Evolutionary conservation across 164 flowering plant genomes (phyloP).

Genomic region (Echeveria elegans): DNA sequence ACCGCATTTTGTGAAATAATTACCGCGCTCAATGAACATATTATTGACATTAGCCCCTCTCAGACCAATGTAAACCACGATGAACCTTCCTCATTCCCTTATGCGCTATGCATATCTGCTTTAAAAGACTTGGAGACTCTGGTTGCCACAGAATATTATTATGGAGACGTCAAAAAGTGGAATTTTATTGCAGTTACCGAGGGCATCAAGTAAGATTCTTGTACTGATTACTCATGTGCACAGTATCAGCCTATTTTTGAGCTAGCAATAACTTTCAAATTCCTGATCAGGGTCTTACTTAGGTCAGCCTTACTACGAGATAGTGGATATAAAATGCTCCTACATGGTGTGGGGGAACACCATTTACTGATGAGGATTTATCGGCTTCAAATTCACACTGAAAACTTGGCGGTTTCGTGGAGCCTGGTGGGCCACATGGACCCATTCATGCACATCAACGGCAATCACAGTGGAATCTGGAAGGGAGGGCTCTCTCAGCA

Average conservation of each 20-base stretch:
- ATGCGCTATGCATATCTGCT: constrained; percentile 64
- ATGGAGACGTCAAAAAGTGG: constrained; percentile 89
- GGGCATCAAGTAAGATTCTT: constrained; percentile 60
- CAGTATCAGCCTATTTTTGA: not conserved
- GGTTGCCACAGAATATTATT: constrained; percentile 64
- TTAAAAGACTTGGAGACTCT: constrained; percentile 85
- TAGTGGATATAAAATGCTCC: constrained; percentile 84
- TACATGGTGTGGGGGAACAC: constrained; percentile 77
- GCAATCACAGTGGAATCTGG: constrained; percentile 39
- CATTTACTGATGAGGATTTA: constrained; percentile 28
- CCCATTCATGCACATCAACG: constrained; percentile 20
- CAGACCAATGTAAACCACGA: constrained; percentile 16
- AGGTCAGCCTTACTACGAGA: constrained; percentile 66
- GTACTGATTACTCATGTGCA: not conserved
- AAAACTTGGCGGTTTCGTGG: constrained; percentile 17
- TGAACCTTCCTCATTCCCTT: constrained; percentile 49
- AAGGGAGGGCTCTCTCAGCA: constrained; percentile 77
- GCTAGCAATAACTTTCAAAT: not conserved
- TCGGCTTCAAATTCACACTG: constrained; percentile 22
- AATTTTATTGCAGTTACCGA: constrained; percentile 72
- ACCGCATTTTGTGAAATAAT: constrained; percentile 68
- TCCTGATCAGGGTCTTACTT: constrained; percentile 48
- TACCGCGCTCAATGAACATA: constrained; percentile 76
- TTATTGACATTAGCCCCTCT: constrained; percentile 61
- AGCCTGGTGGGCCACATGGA: constrained; percentile 22